A percentile compares a stretch with the other conserved stretches of the same genome.
phyloP scores from a whole-genome alignment of 768 basidiomycete genomes.

The Lactarius vividus region DNA sequence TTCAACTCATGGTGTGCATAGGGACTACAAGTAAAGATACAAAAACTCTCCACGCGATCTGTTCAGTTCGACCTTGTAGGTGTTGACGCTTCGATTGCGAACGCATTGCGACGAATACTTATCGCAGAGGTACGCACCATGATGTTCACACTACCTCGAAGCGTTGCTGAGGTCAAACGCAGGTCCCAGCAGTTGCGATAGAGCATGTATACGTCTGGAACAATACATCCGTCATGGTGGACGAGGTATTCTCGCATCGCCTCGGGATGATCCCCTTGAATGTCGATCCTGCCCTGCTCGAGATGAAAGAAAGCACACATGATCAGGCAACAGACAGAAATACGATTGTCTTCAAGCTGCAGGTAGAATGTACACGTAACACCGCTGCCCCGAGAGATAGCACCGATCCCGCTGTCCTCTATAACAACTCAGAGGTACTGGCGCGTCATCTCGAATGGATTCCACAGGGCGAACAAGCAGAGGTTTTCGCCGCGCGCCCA shows the following conservation, averaged over 20 bases:
- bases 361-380: conserved; percentile 65
- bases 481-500: conserved; percentile 48
- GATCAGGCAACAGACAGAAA: conserved; percentile 81
- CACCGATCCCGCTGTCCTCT: conserved; percentile 41
- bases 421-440: conserved; percentile 65
- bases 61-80: conserved; percentile 96
- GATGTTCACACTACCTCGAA: background rate
- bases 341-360: conserved; percentile 81
- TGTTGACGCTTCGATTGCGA: conserved; percentile 94
- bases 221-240: conserved; percentile 91
- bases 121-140: conserved; percentile 76
- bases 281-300: conserved; percentile 73
- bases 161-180: background rate
- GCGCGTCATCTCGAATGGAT: conserved; percentile 72
- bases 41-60: conserved; percentile 75
- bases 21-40: conserved; percentile 72
- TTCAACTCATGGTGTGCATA: conserved; percentile 41
- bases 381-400: conserved; percentile 50
- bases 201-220: conserved; percentile 92
- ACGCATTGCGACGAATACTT: conserved; percentile 88
- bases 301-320: conserved; percentile 48
- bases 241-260: conserved; percentile 92
- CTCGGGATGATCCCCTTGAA: conserved; percentile 88
- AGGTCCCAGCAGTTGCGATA: conserved; percentile 91
- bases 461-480: conserved; percentile 77